Base-by-base conservation (phyloP, 2,329 filamentous ascomycete genomes). In the Nannizziopsis arthrosporioides region DNA sequence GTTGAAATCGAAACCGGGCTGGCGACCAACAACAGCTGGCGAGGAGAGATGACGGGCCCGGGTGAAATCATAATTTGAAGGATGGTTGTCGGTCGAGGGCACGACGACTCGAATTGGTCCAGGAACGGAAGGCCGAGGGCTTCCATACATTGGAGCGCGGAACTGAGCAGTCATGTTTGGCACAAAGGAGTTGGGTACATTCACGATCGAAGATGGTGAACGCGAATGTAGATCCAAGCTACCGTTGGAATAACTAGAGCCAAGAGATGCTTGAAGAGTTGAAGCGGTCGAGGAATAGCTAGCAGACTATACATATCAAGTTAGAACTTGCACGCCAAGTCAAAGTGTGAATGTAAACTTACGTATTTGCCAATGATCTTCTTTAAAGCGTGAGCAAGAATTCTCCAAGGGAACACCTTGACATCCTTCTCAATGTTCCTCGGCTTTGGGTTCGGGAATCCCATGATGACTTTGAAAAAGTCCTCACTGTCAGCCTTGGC, bases 391-490 rank as follows among this genome's bases (percentile, higher is more conserved):
- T 81, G 77, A 42, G 79, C 78, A 39, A 98, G 74, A 51, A 92
- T 86, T 66, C 88, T 92, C 92, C 92, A 98, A 3, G 88, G 84
- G 61, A 96, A 98, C 10, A 96, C 92, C 70, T 98, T 98, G 62
- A 98, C 89, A 61, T 96, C 90, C 71, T 98, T 98, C 72, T 96
- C 92, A 55, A 98, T 98, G 62, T 96, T 95, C 53, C 92, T 78
- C 14, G 92, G 92, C 68, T 96, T 96, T 1, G 92, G 92, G 52
- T 84, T 85, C 10, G 88, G 87, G 62, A 96, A 96, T 1, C 81
- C 86, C 92, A 98, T 98, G 68, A 98, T 96, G 59, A 95, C 77
- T 71, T 95, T 95, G 80, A 96, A 96, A 67, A 96, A 96, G 48
- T 93, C 87, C 64, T 96, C 90, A 63, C 85, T 94, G 51, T 96